Percentiles rank a stretch among this genome's conserved stretches.
Evolutionary conservation across 179 eudicot genomes (phyloP).

Genomic region (Spergularia azorica): DNA sequence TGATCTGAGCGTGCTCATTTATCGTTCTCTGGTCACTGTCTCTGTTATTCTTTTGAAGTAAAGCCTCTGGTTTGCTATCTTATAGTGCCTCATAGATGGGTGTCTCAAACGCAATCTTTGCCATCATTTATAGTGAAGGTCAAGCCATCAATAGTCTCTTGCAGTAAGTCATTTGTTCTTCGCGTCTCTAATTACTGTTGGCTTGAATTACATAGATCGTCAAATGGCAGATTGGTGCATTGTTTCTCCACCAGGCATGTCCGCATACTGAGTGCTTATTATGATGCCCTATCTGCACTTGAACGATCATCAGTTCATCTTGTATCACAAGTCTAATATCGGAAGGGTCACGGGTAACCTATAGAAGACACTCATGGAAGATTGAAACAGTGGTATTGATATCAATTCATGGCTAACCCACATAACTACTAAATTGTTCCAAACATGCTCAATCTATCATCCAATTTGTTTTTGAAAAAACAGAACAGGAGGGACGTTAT

Average conservation of each 20-base stretch:
- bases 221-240: background rate
- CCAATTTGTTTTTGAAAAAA: background rate
- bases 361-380: background rate
- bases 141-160: constrained; percentile 14
- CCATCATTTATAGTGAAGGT: constrained; percentile 16
- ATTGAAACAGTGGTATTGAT: background rate
- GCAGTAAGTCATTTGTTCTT: background rate
- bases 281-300: too few species aligned
- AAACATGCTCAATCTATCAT: too few species aligned
- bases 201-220: background rate
- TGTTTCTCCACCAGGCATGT: background rate
- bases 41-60: constrained; percentile 30
- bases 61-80: constrained; percentile 36
- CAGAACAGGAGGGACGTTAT: too few species aligned
- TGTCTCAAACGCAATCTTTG: constrained; percentile 18
- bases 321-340: too few species aligned
- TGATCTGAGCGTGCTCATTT: constrained; percentile 33
- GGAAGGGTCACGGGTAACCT: background rate
- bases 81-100: constrained; percentile 17
- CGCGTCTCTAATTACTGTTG: background rate
- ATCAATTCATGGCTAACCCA: background rate
- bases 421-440: too few species aligned
- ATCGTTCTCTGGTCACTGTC: constrained; percentile 28
- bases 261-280: background rate
- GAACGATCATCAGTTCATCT: too few species aligned